A percentile compares a stretch with the other conserved stretches of the same genome.
These are phyloP conservation scores for Ceratobasidium sp. DNA, from an alignment of 1,284 basidiomycete genomes.

Conservation along the genomic window DNA sequence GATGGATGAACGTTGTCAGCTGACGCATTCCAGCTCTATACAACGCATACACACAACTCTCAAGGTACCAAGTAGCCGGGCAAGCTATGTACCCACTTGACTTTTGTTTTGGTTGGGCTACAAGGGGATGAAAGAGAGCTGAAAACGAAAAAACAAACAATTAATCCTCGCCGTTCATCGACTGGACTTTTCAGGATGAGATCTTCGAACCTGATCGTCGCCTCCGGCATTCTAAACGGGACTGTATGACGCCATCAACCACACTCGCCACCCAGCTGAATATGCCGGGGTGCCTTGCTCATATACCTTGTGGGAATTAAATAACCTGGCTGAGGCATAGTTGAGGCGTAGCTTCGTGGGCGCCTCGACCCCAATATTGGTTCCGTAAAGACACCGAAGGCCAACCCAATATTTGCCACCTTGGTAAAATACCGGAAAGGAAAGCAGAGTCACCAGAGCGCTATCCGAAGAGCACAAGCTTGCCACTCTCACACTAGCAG, in stretches of 20 bases:
- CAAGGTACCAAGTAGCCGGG: no score
- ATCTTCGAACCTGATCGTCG: not conserved
- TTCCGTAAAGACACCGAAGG: not conserved
- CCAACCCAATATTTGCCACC: not conserved
- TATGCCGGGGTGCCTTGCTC: not conserved
- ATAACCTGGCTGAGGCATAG: not conserved
- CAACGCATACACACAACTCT: no score
- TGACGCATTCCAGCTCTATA: no score
- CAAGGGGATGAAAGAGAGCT: not conserved
- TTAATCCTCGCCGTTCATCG: not conserved
- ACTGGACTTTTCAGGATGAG: not conserved
- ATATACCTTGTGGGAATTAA: not conserved
- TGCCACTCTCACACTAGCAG: not conserved
- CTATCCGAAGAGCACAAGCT: not conserved
- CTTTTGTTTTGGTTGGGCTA: no score
- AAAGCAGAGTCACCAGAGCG: not conserved
- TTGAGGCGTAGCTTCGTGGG: no score
- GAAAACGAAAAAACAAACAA: not conserved
- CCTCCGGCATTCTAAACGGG: not conserved
- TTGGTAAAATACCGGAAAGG: not conserved
- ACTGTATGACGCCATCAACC: not conserved
- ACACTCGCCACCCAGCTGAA: slow-evolving; percentile 6
- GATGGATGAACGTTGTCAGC: no score
- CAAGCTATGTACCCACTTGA: no score
- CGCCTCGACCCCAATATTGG: not conserved